Evolutionary conservation across 2,329 filamentous ascomycete species (phyloP).

Genomic region (Colletotrichum eremochloae): DNA sequence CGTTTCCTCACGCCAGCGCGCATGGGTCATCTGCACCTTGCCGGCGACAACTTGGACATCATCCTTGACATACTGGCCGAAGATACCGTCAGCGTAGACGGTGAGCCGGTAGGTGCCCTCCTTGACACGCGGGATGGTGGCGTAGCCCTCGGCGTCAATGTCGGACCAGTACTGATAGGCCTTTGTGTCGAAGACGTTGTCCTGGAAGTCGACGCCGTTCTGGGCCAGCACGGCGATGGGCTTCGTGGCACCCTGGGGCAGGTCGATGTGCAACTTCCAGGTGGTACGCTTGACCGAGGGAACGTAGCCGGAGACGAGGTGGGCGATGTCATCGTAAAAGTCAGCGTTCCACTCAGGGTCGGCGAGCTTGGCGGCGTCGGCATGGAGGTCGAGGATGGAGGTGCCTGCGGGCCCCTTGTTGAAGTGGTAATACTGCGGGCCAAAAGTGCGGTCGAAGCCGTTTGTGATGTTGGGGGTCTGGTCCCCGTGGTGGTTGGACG

Average conservation of each 20-base stretch:
- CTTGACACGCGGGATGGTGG: conserved; percentile 64
- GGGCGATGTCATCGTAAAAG: conserved; percentile 74
- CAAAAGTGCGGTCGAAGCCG: conserved; percentile 73
- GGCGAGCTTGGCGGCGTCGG: conserved; percentile 67
- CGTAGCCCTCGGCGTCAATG: conserved; percentile 58
- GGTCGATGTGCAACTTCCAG: conserved; percentile 62
- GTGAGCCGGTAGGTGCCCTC: conserved; percentile 73
- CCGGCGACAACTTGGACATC: conserved; percentile 57
- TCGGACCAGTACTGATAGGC: conserved; percentile 71
- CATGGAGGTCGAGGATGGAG: conserved; percentile 61
- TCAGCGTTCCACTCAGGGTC: conserved; percentile 67
- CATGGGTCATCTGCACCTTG: conserved; percentile 53
- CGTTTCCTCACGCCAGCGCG: conserved; percentile 66
- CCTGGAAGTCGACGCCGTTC: conserved; percentile 67
- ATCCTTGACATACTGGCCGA: conserved; percentile 71
- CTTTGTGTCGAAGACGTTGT: conserved; percentile 63
- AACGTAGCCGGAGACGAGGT: conserved; percentile 70
- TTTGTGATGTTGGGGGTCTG: conserved; percentile 71
- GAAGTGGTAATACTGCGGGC: conserved; percentile 72
- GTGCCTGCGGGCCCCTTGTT: conserved; percentile 65
- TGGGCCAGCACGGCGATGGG: conserved; percentile 65
- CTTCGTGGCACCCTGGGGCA: conserved; percentile 65
- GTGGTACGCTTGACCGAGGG: conserved; percentile 64
- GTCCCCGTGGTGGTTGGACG: conserved; percentile 71
- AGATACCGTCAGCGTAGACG: conserved; percentile 72